Evolutionary conservation across 345 rosid genomes (phyloP).

Genomic region (Eutrema japonicum): DNA sequence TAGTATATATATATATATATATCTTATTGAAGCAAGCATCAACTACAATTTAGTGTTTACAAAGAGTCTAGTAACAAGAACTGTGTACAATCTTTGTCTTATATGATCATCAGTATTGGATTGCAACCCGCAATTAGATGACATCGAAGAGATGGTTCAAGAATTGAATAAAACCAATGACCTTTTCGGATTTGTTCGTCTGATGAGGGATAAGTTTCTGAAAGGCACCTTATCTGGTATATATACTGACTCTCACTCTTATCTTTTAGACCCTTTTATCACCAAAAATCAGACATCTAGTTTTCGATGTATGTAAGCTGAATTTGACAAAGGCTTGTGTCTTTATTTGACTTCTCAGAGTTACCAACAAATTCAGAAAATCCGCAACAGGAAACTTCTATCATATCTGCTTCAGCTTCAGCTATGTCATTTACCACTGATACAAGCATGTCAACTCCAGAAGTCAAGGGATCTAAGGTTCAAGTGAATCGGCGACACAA

Average conservation of each 20-base stretch:
- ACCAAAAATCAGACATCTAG: neutral
- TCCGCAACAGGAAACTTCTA: conserved; percentile 57
- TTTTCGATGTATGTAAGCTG: conserved; percentile 12
- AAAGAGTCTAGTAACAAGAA: conserved; percentile 18
- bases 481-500: conserved; percentile 45
- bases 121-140: conserved; percentile 67
- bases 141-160: conserved; percentile 60
- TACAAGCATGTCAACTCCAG: conserved; percentile 56
- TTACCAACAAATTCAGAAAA: conserved; percentile 45
- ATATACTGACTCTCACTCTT: neutral
- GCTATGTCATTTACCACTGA: conserved; percentile 59
- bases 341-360: conserved; percentile 48
- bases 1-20: conserved; percentile 40
- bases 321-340: conserved; percentile 24
- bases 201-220: conserved; percentile 78
- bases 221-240: conserved; percentile 68
- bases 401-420: conserved; percentile 70
- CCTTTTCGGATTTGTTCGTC: conserved; percentile 78
- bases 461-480: conserved; percentile 46
- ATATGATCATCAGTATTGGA: conserved; percentile 65
- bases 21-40: conserved; percentile 18
- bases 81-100: conserved; percentile 31
- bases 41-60: conserved; percentile 2
- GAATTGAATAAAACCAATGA: conserved; percentile 84
- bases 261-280: conserved; percentile 3